Conservation (phyloP, 2,329 filamentous ascomycete genomes). For the Beauveria scarabaeidicola region DNA sequence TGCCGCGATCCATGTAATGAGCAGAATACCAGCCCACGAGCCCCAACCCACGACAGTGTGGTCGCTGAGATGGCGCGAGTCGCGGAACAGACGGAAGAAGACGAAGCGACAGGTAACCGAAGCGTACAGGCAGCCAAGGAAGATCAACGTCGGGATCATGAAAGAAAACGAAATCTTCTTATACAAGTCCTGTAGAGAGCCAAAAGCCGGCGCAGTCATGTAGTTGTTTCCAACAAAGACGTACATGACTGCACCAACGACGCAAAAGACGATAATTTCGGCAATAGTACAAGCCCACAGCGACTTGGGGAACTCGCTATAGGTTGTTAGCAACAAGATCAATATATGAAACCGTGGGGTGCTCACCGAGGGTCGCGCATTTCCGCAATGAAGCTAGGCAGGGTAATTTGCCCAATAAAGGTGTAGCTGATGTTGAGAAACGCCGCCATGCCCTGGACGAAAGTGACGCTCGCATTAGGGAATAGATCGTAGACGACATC, state of each 20-base stretch:
- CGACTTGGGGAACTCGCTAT: slow-evolving; percentile 80
- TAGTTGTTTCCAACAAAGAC: slow-evolving; percentile 78
- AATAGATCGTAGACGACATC: slow-evolving; percentile 60
- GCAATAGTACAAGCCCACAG: slow-evolving; percentile 85
- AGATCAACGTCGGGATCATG: slow-evolving; percentile 92
- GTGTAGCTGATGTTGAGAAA: slow-evolving; percentile 96
- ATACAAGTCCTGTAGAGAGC: slow-evolving; percentile 67
- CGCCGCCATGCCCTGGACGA: slow-evolving; percentile 73
- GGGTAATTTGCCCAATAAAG: slow-evolving; percentile 90
- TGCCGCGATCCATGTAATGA: slow-evolving; percentile 68
- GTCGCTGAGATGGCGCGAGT: slow-evolving; percentile 67
- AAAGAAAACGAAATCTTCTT: slow-evolving; percentile 89
- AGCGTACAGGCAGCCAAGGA: slow-evolving; percentile 83
- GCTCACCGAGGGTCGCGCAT: slow-evolving; percentile 59
- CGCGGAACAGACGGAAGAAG: slow-evolving; percentile 81
- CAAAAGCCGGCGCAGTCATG: slow-evolving; percentile 80
- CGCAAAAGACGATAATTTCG: slow-evolving; percentile 76
- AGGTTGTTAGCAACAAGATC: slow-evolving; percentile 33
- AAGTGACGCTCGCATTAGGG: slow-evolving; percentile 63
- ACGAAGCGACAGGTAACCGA: slow-evolving; percentile 84
- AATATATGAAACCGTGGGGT: not conserved
- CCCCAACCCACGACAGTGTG: slow-evolving; percentile 79
- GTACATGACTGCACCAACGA: slow-evolving; percentile 75
- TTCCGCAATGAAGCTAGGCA: slow-evolving; percentile 91
- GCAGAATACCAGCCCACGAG: slow-evolving; percentile 66